Conservation (phyloP, 2,329 filamentous ascomycete genomes). For the Apiospora arundinis region DNA sequence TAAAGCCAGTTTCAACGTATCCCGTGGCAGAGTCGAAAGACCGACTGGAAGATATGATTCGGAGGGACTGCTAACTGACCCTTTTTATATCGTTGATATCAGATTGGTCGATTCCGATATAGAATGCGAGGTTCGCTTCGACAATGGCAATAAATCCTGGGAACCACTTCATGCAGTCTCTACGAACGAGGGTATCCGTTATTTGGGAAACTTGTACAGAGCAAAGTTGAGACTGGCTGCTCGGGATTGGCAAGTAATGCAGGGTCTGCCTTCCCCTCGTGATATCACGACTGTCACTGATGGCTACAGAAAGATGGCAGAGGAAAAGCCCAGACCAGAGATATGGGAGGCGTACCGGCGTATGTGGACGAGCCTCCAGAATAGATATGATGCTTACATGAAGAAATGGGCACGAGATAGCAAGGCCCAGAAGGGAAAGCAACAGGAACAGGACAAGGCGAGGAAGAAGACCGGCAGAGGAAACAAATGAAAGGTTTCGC, state of each 20-base stretch:
- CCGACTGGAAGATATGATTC: neutral
- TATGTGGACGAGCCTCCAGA: neutral
- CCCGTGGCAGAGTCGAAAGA: neutral
- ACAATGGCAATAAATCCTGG: neutral
- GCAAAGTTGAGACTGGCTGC: neutral
- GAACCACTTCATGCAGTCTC: neutral
- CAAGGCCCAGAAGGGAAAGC: too few relatives aligned
- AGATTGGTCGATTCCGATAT: neutral
- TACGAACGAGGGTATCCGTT: neutral
- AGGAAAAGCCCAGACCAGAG: fast-evolving
- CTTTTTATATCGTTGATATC: neutral
- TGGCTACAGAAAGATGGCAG: neutral
- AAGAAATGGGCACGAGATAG: neutral
- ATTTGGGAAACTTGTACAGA: neutral
- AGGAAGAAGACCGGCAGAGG: too few relatives aligned
- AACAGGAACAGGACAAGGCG: too few relatives aligned
- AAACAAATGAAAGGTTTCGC: too few relatives aligned
- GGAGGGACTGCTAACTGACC: neutral
- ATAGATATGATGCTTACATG: neutral
- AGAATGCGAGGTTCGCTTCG: neutral
- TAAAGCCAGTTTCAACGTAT: neutral
- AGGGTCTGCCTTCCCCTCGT: neutral
- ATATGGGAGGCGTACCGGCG: neutral
- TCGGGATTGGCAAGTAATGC: neutral
- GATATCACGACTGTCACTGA: neutral